Percentiles rank a stretch among this genome's conserved stretches.
Conservation (phyloP, 1,139 yeast species). For the Taphrina communis region DNA sequence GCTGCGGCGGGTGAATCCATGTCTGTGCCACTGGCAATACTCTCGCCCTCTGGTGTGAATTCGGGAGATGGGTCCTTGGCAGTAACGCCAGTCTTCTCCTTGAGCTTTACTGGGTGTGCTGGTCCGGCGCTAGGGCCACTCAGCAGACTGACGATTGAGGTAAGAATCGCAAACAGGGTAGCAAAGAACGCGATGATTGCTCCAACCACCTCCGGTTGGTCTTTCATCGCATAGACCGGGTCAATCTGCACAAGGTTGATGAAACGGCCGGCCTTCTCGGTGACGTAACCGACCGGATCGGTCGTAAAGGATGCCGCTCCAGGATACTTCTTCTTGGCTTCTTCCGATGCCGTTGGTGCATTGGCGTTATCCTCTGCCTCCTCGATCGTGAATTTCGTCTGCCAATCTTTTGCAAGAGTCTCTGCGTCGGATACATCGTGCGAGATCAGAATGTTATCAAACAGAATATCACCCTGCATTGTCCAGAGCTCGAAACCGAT, state of each 20-base stretch:
- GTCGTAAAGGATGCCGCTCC: conserved; percentile 46
- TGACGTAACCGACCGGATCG: conserved; percentile 52
- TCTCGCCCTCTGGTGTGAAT: conserved; percentile 44
- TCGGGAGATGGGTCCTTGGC: conserved; percentile 44
- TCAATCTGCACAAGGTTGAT: conserved; percentile 49
- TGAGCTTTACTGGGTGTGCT: conserved; percentile 28
- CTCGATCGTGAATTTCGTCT: conserved; percentile 68
- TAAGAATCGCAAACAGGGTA: conserved; percentile 47
- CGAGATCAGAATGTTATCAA: conserved; percentile 85
- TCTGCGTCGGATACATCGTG: conserved; percentile 85
- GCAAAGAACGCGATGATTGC: conserved; percentile 47
- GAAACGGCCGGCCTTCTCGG: conserved; percentile 50
- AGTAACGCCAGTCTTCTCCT: conserved; percentile 43
- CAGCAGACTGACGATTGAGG: conserved; percentile 31
- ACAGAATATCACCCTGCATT: conserved; percentile 73
- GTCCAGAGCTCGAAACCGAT: conserved; percentile 92
- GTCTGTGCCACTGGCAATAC: conserved; percentile 43
- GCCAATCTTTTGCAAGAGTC: conserved; percentile 70
- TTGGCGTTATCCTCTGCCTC: conserved; percentile 51
- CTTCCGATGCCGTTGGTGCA: conserved; percentile 48
- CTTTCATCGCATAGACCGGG: conserved; percentile 50
- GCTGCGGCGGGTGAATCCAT: conserved; percentile 41
- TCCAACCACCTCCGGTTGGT: conserved; percentile 52
- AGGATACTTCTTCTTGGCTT: conserved; percentile 42
- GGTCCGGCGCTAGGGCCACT: conserved; percentile 33